These are phyloP conservation scores for Vicia faba DNA, from an alignment of 306 rosid genomes.

Conservation along the genomic window DNA sequence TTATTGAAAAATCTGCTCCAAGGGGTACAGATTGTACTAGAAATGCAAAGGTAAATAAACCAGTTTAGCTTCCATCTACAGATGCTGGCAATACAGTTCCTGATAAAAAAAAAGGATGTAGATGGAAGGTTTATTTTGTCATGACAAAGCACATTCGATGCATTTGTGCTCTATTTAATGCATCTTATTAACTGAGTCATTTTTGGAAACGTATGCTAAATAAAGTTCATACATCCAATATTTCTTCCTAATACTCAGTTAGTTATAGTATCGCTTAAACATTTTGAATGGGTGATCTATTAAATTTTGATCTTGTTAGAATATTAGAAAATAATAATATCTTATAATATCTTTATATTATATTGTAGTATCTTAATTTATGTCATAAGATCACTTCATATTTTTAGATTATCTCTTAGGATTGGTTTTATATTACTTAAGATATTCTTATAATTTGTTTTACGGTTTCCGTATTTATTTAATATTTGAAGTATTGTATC, in stretches of 20 bases:
- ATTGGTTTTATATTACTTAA: background rate
- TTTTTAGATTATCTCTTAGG: background rate
- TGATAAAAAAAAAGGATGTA: constrained; percentile 2
- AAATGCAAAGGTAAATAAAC: constrained; percentile 64
- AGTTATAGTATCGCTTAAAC: constrained; percentile 20
- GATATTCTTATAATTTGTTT: background rate
- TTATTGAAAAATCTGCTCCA: constrained; percentile 49
- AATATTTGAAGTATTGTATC: background rate
- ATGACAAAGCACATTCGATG: constrained; percentile 16
- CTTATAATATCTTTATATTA: background rate
- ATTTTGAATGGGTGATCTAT: constrained; percentile 31
- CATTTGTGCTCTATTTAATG: constrained; percentile 19
- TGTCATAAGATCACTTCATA: constrained; percentile 2
- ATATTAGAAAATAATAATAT: background rate
- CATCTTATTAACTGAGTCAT: constrained; percentile 20
- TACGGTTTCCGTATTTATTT: background rate
- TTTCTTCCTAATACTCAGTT: background rate
- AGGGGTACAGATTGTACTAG: constrained; percentile 52
- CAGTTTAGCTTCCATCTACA: constrained; percentile 21
- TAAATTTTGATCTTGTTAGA: constrained; percentile 9
- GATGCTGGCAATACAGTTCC: constrained; percentile 26
- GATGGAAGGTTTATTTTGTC: constrained; percentile 14
- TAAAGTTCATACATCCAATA: constrained; percentile 8
- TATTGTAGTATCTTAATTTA: background rate
- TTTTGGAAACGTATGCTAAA: background rate